phyloP scores from a whole-genome alignment of 2,329 filamentous ascomycete genomes.

The Exutisphaerella laricina region DNA sequence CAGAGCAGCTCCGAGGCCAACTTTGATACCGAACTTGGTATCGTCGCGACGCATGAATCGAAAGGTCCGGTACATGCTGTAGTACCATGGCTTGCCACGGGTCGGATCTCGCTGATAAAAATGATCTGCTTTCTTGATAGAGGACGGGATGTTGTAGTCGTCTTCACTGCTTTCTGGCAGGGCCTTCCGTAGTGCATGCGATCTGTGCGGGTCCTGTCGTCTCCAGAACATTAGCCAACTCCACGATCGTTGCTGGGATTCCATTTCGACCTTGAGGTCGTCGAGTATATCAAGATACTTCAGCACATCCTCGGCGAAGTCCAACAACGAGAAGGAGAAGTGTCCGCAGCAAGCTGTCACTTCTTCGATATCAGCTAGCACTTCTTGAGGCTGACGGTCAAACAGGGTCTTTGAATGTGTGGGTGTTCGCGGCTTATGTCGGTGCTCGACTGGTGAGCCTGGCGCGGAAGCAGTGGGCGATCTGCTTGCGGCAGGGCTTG shows the following conservation, averaged over 20 bases:
- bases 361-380: slow-evolving; percentile 92
- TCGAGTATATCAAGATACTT: slow-evolving; percentile 78
- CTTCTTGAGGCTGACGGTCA: slow-evolving; percentile 45
- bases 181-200: slow-evolving; percentile 9
- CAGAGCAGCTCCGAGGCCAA: slow-evolving; percentile 80
- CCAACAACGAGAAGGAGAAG: slow-evolving; percentile 85
- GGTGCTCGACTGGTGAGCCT: slow-evolving; percentile 12
- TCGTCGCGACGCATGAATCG: slow-evolving; percentile 59
- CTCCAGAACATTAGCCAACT: slow-evolving; percentile 81
- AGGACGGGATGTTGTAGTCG: slow-evolving; percentile 25
- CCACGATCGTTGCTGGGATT: slow-evolving; percentile 62
- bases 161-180: slow-evolving; percentile 26
- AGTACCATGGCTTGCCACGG: slow-evolving; percentile 33
- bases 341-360: slow-evolving; percentile 96
- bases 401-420: slow-evolving; percentile 18
- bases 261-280: slow-evolving; percentile 66
- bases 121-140: slow-evolving; percentile 28
- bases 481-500: slow-evolving; percentile 37
- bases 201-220: slow-evolving; percentile 5
- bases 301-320: slow-evolving; percentile 85
- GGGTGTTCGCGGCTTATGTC: slow-evolving; percentile 3
- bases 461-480: slow-evolving; percentile 35
- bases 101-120: slow-evolving; percentile 23
- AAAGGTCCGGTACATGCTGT: slow-evolving; percentile 51
- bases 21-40: slow-evolving; percentile 79